Evolutionary conservation across 345 rosid species (phyloP), one percentile per base, ranked within the genome.

Genomic region (Gossypium raimondii): DNA sequence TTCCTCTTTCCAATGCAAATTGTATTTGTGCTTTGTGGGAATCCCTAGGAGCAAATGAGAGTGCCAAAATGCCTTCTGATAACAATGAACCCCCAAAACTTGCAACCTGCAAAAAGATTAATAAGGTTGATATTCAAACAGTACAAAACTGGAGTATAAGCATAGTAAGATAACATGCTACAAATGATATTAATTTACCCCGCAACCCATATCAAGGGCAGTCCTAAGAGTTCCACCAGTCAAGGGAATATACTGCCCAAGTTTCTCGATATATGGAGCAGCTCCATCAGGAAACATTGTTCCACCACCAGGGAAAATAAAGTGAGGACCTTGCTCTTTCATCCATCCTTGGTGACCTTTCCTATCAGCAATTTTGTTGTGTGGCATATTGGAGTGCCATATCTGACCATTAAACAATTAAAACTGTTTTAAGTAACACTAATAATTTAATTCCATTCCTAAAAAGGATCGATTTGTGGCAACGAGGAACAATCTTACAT

Each of bases 281-380:
- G 97, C 97, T 66, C 99, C 99, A 16, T 93, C 97, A 14, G 99
- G 94, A 50, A 91, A 96, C 99, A 93, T 96, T 0, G 99, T 96
- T 77, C 98, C 99, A 57, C 99, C 99, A 38, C 99, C 99, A 17
- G 99, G 99, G 82, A 96, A 96, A 71, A 83, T 81, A 77, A 96
- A 96, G 81, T 90, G 79, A 11, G 86, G 89, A 1, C 97, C 97
- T 61, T 89, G 92, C 82, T 86, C 82, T 84, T 93, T 93, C 98
- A 93, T 96, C 98, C 99, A 96, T 76, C 99, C 98, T 71, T 96
- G 99, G 70, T 93, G 99, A 62, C 99, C 99, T 83, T 95, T 95
- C 86, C 99, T 85, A 78, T 89, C 90, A 1, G 99, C 99, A 79
- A 96, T 90, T 80, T 96, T 96, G 79, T 96, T 88, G 77, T 96